Conservation (phyloP, 768 basidiomycete genomes). For the Boletus sensibilis region DNA sequence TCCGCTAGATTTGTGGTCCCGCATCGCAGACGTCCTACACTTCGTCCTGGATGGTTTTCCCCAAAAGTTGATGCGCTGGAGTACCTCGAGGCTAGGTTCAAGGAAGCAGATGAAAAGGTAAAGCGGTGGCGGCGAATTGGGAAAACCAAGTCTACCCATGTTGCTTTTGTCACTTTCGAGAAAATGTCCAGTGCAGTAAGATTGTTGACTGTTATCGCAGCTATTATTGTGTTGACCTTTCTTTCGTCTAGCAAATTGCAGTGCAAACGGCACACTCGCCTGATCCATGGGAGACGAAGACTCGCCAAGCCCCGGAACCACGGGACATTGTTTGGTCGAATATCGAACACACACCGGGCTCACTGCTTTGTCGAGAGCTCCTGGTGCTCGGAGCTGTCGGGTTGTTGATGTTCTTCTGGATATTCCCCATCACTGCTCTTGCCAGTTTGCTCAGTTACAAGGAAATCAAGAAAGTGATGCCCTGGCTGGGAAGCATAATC, state of each 20-base stretch:
- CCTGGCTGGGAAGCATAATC: conserved; percentile 84
- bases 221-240: background rate
- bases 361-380: conserved; percentile 63
- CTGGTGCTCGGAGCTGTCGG: conserved; percentile 69
- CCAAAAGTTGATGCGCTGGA: conserved; percentile 86
- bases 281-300: conserved; percentile 61
- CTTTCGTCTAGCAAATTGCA: conserved; percentile 69
- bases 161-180: conserved; percentile 95
- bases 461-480: conserved; percentile 88
- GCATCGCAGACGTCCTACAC: conserved; percentile 71
- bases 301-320: conserved; percentile 85
- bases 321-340: conserved; percentile 96
- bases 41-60: conserved; percentile 73
- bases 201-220: conserved; percentile 2
- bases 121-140: conserved; percentile 67
- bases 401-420: conserved; percentile 85
- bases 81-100: conserved; percentile 77
- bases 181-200: conserved; percentile 89
- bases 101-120: conserved; percentile 80
- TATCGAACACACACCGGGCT: conserved; percentile 62
- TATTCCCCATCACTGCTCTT: conserved; percentile 84
- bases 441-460: conserved; percentile 87
- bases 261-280: conserved; percentile 80
- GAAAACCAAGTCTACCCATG: conserved; percentile 76
- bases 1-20: conserved; percentile 65